Evolutionary conservation across 192 early-diverging fungal species (phyloP), one percentile per base, ranked within the genome.

Genomic region (Geranomyces michiganensis): DNA sequence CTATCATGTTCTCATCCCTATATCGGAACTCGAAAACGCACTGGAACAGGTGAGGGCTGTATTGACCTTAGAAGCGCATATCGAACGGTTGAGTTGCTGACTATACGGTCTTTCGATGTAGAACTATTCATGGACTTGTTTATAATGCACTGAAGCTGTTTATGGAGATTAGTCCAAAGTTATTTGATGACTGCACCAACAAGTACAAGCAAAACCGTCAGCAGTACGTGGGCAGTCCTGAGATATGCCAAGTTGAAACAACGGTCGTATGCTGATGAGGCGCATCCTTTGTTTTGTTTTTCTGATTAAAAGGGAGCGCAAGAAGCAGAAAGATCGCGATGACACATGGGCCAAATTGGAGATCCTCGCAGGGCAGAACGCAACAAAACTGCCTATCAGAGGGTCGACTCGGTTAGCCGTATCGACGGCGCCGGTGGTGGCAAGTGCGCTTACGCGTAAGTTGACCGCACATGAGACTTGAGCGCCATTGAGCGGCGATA

Each of bases 111-210:
- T 55, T 55, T 8, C 8, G 26, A 22, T 45, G 24, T 82, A 96
- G 87, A 87, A 94, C 92, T 0, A 97, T 99, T 67, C 94, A 98
- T 79, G 92, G 94, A 24, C 88, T 96, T 33, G 94, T 99, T 21
- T 99, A 96, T 81, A 94, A 95, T 71, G 95, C 96, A 6, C 82
- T 99, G 55, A 97, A 98, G 68, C 87, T 97, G 62, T 96, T 98
- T 78, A 96, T 98, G 89, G 94, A 97, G 56, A 93, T 95, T 47
- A 92, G 92, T 81, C 94, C 96, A 36, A 90, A 91, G 62, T 78
- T 99, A 56, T 99, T 98, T 88, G 96, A 99, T 77, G 89, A 95
- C 68, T 99, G 95, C 80, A 90, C 95, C 13, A 87, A 90, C 67
- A 90, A 97, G 68, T 97, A 92, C 87, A 96, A 95, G 76, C 89